These are phyloP conservation scores for Trichoderma koningiopsis DNA, from an alignment of 2,329 filamentous ascomycete genomes.

Conservation along the genomic window DNA sequence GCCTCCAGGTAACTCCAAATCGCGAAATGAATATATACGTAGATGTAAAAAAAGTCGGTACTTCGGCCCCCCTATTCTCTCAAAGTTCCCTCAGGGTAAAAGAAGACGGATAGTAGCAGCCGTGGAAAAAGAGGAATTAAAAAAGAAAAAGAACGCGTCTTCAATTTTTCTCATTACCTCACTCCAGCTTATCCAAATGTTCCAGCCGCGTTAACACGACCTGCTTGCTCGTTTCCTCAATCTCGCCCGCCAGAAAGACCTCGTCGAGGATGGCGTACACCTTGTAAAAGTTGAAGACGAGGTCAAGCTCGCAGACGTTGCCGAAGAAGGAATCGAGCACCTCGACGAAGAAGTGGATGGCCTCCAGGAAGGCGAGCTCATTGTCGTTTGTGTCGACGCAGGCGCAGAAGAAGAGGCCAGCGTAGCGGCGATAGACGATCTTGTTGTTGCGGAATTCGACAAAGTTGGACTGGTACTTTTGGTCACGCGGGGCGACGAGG, in stretches of 20 bases:
- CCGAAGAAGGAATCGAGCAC: slow-evolving; percentile 98
- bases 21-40: background rate
- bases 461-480: slow-evolving; percentile 99
- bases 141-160: background rate
- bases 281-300: slow-evolving; percentile 81
- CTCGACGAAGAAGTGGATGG: slow-evolving; percentile 99
- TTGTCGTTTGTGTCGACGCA: slow-evolving; percentile 99
- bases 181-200: slow-evolving; percentile 95
- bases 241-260: slow-evolving; percentile 95
- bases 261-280: slow-evolving; percentile 98
- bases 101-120: background rate
- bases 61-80: background rate
- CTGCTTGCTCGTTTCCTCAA: slow-evolving; percentile 98
- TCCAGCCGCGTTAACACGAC: slow-evolving; percentile 92
- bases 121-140: background rate
- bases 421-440: slow-evolving; percentile 96
- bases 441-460: slow-evolving; percentile 95
- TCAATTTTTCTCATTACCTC: no score
- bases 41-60: background rate
- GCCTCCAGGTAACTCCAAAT: background rate
- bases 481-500: slow-evolving; percentile 93
- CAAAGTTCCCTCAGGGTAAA: no score
- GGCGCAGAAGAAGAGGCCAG: slow-evolving; percentile 97
- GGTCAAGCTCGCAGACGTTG: slow-evolving; percentile 96
- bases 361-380: slow-evolving; percentile 93